These are phyloP conservation scores for Oryza glaberrima DNA, from an alignment of 176 grass and related monocot species.

Conservation along the genomic window DNA sequence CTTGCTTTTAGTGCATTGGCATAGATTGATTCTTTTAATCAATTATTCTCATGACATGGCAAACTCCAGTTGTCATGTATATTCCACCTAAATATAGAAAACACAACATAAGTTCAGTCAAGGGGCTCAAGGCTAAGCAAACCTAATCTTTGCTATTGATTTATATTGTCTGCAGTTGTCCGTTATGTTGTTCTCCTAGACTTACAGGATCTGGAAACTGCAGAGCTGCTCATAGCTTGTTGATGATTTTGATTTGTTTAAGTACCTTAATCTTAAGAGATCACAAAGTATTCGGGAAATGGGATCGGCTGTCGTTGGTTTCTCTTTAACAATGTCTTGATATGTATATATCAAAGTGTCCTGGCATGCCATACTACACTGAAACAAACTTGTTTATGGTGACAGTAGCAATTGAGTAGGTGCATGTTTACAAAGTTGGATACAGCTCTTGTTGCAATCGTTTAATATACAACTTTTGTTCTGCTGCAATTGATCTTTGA, in stretches of 20 bases:
- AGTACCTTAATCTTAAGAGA: neutral
- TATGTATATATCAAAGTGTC: neutral
- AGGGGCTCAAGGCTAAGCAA: neutral
- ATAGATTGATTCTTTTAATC: neutral
- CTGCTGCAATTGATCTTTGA: slow-evolving; percentile 6
- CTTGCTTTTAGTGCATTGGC: slow-evolving; percentile 15
- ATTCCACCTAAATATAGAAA: slow-evolving; percentile 1
- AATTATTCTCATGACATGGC: neutral
- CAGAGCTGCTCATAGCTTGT: neutral
- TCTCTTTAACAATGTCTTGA: neutral
- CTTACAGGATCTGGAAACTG: neutral
- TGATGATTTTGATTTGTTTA: neutral
- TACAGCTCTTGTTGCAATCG: slow-evolving; percentile 24
- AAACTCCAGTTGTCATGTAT: neutral
- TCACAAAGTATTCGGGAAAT: neutral
- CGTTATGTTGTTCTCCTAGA: slow-evolving; percentile 3
- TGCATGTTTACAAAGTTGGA: slow-evolving; percentile 22
- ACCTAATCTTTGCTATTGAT: slow-evolving; percentile 11
- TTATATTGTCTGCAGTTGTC: slow-evolving; percentile 21
- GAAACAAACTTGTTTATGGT: neutral
- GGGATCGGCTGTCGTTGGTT: neutral
- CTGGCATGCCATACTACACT: neutral
- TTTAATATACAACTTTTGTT: slow-evolving; percentile 20
- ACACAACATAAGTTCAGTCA: neutral
- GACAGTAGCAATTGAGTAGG: slow-evolving; percentile 12